Percentiles rank a stretch among this genome's conserved stretches.
phyloP scores from a whole-genome alignment of 2,329 filamentous ascomycete species.

The Plectosphaerella sp. region DNA sequence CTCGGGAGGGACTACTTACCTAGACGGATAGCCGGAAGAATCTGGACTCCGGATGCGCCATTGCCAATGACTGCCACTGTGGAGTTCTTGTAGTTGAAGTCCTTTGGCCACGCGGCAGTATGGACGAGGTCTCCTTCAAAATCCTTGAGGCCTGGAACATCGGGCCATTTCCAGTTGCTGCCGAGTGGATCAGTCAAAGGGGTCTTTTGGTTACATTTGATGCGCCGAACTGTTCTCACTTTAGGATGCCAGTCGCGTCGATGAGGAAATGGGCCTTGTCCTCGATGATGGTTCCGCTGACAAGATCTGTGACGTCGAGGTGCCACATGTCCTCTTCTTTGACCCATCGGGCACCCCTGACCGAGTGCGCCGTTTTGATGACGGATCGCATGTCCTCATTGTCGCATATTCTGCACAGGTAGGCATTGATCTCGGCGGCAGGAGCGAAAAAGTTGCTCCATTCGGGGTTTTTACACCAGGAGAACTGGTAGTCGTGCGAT shows the following conservation, averaged over 20 bases:
- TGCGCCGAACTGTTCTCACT: slow-evolving; percentile 29
- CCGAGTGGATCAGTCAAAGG: slow-evolving; percentile 7
- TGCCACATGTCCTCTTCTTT: slow-evolving; percentile 37
- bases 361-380: slow-evolving; percentile 38
- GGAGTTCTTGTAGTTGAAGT: slow-evolving; percentile 45
- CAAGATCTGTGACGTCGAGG: slow-evolving; percentile 31
- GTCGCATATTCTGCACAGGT: slow-evolving; percentile 43
- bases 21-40: slow-evolving; percentile 44
- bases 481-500: slow-evolving; percentile 59
- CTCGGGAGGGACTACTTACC: slow-evolving; percentile 18
- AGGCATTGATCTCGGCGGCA: slow-evolving; percentile 50
- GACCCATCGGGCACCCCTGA: slow-evolving; percentile 39
- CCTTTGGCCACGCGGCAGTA: slow-evolving; percentile 47
- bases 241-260: slow-evolving; percentile 47
- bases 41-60: slow-evolving; percentile 49
- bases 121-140: slow-evolving; percentile 48
- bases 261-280: slow-evolving; percentile 44
- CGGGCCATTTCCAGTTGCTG: slow-evolving; percentile 50
- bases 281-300: slow-evolving; percentile 31
- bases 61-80: slow-evolving; percentile 53
- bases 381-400: slow-evolving; percentile 38
- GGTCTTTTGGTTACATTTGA: neutral
- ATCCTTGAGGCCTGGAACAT: slow-evolving; percentile 36
- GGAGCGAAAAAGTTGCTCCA: slow-evolving; percentile 56
- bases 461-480: slow-evolving; percentile 53